Percentiles rank a stretch among this genome's conserved stretches.
Conservation (phyloP, 768 basidiomycete species). For the Macrolepiota albuminosa region DNA sequence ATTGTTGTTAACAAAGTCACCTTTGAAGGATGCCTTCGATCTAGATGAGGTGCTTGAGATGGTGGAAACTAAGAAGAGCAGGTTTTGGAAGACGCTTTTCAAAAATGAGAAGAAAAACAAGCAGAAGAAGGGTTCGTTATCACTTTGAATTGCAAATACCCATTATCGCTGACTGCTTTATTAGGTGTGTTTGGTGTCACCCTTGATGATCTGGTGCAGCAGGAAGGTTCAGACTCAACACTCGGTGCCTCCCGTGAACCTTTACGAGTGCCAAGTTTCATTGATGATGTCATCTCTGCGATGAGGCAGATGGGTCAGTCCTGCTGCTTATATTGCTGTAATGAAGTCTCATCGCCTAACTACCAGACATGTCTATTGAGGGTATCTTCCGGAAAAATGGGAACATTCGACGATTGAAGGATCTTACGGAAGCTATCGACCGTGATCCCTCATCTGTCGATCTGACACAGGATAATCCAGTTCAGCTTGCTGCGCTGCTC, state of each 20-base stretch:
- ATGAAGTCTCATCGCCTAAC: not conserved
- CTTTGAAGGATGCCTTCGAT: slow-evolving; percentile 78
- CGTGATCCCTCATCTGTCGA: slow-evolving; percentile 92
- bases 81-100: slow-evolving; percentile 96
- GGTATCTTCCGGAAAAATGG: slow-evolving; percentile 99
- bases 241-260: slow-evolving; percentile 84
- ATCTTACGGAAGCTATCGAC: slow-evolving; percentile 89
- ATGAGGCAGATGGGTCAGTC: slow-evolving; percentile 97
- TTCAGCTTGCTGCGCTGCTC: slow-evolving; percentile 92
- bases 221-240: slow-evolving; percentile 93
- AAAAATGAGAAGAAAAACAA: slow-evolving; percentile 90
- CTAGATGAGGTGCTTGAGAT: slow-evolving; percentile 92
- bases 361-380: slow-evolving; percentile 94
- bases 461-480: slow-evolving; percentile 90
- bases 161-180: not conserved
- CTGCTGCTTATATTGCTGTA: not conserved
- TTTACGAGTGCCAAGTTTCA: slow-evolving; percentile 90
- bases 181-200: slow-evolving; percentile 91
- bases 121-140: slow-evolving; percentile 72
- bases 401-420: slow-evolving; percentile 90
- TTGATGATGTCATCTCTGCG: slow-evolving; percentile 96
- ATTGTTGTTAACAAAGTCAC: slow-evolving; percentile 70
- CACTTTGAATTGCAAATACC: not conserved
- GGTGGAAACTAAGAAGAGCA: slow-evolving; percentile 87
- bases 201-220: slow-evolving; percentile 87